Evolutionary conservation across 352 stramenopile genomes (phyloP).

Genomic region (Phytophthora pseudosyringae): DNA sequence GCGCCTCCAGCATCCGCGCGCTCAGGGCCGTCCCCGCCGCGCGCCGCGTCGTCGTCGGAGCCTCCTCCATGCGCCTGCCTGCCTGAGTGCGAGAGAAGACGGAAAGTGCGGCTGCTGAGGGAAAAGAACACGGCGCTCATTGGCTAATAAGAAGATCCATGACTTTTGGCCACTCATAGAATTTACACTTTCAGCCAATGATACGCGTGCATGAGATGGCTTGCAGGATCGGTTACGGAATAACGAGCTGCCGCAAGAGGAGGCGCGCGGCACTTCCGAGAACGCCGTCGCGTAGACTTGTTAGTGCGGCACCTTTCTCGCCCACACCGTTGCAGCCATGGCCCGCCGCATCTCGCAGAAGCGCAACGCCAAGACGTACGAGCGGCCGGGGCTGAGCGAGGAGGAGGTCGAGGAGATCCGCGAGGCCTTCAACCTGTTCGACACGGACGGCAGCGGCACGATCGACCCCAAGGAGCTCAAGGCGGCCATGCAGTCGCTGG

Average conservation of each 20-base stretch:
- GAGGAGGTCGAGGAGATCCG: slow-evolving; percentile 97
- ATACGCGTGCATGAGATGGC: not conserved
- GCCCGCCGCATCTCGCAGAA: slow-evolving; percentile 80
- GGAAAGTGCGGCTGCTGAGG: slow-evolving; percentile 28
- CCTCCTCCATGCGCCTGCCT: slow-evolving; percentile 22
- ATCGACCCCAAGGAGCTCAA: slow-evolving; percentile 98
- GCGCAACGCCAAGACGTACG: slow-evolving; percentile 92
- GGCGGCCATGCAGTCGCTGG: slow-evolving; percentile 96
- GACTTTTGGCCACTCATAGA: slow-evolving; percentile 1
- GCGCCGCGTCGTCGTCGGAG: slow-evolving; percentile 34
- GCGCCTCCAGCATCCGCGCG: slow-evolving; percentile 66
- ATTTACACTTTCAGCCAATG: slow-evolving; percentile 14
- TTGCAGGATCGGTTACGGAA: slow-evolving; percentile 8
- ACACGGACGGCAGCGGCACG: slow-evolving; percentile 96
- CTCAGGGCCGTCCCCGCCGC: slow-evolving; percentile 21
- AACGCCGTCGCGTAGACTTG: not conserved
- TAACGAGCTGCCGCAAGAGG: not conserved
- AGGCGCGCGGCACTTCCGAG: slow-evolving; percentile 9
- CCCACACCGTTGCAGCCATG: slow-evolving; percentile 37
- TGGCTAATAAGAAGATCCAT: slow-evolving; percentile 21
- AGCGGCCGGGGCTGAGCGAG: slow-evolving; percentile 89
- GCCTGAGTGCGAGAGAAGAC: slow-evolving; percentile 28
- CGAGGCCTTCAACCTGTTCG: slow-evolving; percentile 97
- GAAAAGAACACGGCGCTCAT: slow-evolving; percentile 13
- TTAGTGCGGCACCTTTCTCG: not conserved